Evolutionary conservation across 352 stramenopile species (phyloP), one percentile per base, ranked within the genome.

Genomic region (Albugo candida): DNA sequence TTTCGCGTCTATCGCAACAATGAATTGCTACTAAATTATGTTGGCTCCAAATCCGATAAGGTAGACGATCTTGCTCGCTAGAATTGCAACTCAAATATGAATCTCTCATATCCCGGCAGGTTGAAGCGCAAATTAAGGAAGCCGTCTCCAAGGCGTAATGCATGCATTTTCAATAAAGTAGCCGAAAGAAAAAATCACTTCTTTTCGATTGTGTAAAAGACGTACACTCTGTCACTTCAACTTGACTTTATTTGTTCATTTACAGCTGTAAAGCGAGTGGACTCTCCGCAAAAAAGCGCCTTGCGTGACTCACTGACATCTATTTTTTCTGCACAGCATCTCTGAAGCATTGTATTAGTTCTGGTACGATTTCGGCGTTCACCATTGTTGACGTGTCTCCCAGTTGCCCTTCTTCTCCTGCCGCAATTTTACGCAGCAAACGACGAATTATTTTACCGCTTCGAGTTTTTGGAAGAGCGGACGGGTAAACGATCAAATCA

Each of bases 371-470:
- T 11, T 65, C 67, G 13, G 94, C 91, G 58, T 99, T 94, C 0
- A 91, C 88, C 35, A 99, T 69, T 27, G 95, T 99, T 51, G 81
- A 95, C n/a, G 87, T 92, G 62, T 99, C 95, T 20, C 95, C 95
- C 14, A 99, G 65, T 41, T 71, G 83, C 51, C 95, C 89, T 41
- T 92, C 71, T 59, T 99, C 92, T 38, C 87, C 86, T 36, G 85
- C 75, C 11, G 94, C 88, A 54, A 98, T 96, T 71, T 99, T 99
- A 45, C 95, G 86, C 37, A 99, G 75, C 57, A 99, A 94, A 40
- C 95, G 83, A 38, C 95, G 84, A 93, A 99, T 98, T 59, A 99
- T 98, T 74, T 99, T 95, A 52, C 94, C 94, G 58, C 76, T 95
- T 42, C 93, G 79, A 0, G 94, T 98, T 84, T 98, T 98, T 5